Conservation (phyloP, 257 asterid species). For the Galeopsis tetrahit region DNA sequence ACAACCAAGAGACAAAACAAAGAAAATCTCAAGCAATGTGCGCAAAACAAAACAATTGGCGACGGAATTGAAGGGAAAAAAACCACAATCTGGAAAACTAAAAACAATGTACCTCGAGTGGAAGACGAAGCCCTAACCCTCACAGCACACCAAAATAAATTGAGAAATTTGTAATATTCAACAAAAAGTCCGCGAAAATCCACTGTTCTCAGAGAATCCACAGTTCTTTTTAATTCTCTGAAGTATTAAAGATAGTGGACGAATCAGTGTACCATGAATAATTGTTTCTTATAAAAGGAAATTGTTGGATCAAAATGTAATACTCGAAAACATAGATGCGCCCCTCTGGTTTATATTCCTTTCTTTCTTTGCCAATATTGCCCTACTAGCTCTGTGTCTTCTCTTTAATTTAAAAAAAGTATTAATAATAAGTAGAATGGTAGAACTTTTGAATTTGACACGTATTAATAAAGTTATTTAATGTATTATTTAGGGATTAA, state of each 20-base stretch:
- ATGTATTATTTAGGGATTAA: no score
- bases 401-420: no score
- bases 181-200: not conserved
- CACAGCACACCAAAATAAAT: not conserved
- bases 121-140: constrained; percentile 29
- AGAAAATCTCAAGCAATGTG: constrained; percentile 13
- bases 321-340: no score
- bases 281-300: not conserved
- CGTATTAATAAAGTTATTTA: no score
- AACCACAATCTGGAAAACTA: not conserved
- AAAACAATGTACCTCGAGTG: constrained; percentile 26
- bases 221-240: not conserved
- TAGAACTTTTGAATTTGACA: no score
- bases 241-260: not conserved
- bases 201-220: constrained; percentile 22
- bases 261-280: not conserved
- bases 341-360: no score
- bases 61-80: not conserved
- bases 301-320: not conserved
- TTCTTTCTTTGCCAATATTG: not conserved
- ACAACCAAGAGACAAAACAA: not conserved
- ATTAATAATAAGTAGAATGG: no score
- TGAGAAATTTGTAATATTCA: not conserved
- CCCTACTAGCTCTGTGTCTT: not conserved
- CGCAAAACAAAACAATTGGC: not conserved